Evolutionary conservation across 164 flowering plant genomes (phyloP).

Genomic region (Vitis labrusca): DNA sequence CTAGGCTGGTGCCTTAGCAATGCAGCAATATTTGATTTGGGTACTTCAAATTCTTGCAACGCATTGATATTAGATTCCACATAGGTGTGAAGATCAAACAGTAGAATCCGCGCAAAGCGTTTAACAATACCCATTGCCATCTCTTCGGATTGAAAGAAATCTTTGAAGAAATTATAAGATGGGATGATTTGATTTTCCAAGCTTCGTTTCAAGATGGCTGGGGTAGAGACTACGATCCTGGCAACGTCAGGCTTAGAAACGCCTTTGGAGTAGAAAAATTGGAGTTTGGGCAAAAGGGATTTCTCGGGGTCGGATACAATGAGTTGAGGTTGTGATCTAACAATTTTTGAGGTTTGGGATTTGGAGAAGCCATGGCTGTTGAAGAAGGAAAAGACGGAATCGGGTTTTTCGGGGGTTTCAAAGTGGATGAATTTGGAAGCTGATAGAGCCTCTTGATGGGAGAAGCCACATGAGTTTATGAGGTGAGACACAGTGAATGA

Average conservation of each 20-base stretch:
- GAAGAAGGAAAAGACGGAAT: conserved; percentile 3
- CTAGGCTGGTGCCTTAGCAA: background rate
- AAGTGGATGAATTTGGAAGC: too few species aligned
- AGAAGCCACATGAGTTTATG: too few species aligned
- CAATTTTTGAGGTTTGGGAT: conserved; percentile 6
- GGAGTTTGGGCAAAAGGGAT: conserved; percentile 16
- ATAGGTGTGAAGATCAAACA: background rate
- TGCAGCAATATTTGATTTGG: conserved; percentile 3
- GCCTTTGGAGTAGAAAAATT: conserved; percentile 13
- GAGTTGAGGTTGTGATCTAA: background rate
- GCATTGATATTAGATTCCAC: conserved; percentile 11
- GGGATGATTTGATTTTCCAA: conserved; percentile 17
- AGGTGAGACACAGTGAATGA: too few species aligned
- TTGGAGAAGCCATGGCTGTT: conserved; percentile 8
- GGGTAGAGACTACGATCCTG: background rate
- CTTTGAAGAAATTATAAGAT: conserved; percentile 1
- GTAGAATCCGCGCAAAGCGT: background rate
- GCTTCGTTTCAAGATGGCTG: conserved; percentile 10
- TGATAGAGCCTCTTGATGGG: too few species aligned
- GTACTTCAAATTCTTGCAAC: conserved; percentile 17
- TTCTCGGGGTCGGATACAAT: conserved; percentile 6
- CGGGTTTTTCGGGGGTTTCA: background rate
- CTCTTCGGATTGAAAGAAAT: background rate
- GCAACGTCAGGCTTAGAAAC: conserved; percentile 11
- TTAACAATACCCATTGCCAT: background rate